These are phyloP conservation scores for Moniliophthora roreri DNA, from an alignment of 1,284 basidiomycete genomes.

Conservation along the genomic window DNA sequence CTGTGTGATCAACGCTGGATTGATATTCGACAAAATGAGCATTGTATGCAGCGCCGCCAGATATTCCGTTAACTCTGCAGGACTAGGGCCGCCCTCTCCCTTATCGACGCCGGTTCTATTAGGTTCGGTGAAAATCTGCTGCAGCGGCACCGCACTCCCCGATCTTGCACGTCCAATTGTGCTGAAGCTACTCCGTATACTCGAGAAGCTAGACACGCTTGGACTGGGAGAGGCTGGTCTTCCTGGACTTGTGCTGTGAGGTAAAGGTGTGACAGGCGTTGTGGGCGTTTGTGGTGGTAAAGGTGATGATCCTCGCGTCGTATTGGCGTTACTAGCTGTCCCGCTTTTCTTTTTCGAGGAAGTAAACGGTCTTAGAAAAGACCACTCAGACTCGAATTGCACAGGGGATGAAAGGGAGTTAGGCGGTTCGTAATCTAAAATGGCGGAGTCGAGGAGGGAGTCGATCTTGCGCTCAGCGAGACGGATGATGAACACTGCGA, in stretches of 20 bases:
- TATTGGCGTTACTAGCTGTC: constrained; percentile 28
- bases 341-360: constrained; percentile 58
- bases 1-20: constrained; percentile 88
- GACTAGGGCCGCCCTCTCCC: constrained; percentile 15
- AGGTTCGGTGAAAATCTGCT: too few species aligned
- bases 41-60: constrained; percentile 88
- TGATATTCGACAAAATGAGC: constrained; percentile 86
- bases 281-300: constrained; percentile 10
- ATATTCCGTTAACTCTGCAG: constrained; percentile 72
- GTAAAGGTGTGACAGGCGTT: constrained; percentile 22
- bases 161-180: too few species aligned
- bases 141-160: too few species aligned
- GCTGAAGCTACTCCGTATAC: too few species aligned
- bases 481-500: constrained; percentile 91
- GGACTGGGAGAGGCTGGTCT: too few species aligned
- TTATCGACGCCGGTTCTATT: too few species aligned
- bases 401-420: constrained; percentile 80
- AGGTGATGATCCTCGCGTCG: constrained; percentile 14
- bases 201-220: too few species aligned
- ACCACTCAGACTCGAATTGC: constrained; percentile 97
- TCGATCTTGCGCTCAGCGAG: constrained; percentile 90
- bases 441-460: constrained; percentile 76
- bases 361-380: constrained; percentile 79
- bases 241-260: constrained; percentile 15
- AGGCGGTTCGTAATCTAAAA: constrained; percentile 84